Evolutionary conservation across 768 basidiomycete species (phyloP).

Genomic region (Dendrothele bispora): DNA sequence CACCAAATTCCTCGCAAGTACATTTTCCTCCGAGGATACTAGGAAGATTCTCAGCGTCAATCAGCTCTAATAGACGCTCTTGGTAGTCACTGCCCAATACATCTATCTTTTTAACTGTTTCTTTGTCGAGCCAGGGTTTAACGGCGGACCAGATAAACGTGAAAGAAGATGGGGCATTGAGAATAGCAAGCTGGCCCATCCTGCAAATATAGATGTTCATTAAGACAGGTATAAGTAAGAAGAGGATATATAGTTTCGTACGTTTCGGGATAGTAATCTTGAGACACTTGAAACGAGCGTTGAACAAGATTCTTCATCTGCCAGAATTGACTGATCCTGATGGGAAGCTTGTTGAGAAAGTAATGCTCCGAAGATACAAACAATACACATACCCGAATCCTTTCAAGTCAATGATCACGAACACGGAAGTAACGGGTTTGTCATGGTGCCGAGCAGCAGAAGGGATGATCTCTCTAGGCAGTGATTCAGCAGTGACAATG

Average conservation of each 20-base stretch:
- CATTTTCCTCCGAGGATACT: constrained; percentile 63
- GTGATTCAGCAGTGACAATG: constrained; percentile 63
- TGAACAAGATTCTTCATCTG: constrained; percentile 67
- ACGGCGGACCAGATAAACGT: constrained; percentile 70
- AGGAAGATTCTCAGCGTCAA: constrained; percentile 68
- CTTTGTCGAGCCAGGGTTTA: constrained; percentile 72
- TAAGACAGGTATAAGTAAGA: neutral
- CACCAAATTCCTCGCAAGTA: constrained; percentile 52
- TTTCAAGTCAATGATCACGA: constrained; percentile 71
- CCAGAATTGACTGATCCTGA: constrained; percentile 70
- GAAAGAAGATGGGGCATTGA: constrained; percentile 75
- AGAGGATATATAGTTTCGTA: constrained; percentile 28
- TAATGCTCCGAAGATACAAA: neutral
- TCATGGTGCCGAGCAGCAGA: constrained; percentile 60
- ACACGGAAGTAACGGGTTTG: constrained; percentile 44
- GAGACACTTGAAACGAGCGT: constrained; percentile 69
- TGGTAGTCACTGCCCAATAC: constrained; percentile 65
- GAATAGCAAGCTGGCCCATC: constrained; percentile 70
- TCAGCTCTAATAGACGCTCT: constrained; percentile 51
- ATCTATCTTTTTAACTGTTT: constrained; percentile 67
- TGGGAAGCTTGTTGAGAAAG: neutral
- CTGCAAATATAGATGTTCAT: constrained; percentile 31
- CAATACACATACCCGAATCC: constrained; percentile 56
- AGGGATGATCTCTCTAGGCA: constrained; percentile 67
- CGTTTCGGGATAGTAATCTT: constrained; percentile 81